These are phyloP conservation scores for Ophiostoma ulmi DNA, from an alignment of 2,329 filamentous ascomycete genomes.

Conservation along the genomic window DNA sequence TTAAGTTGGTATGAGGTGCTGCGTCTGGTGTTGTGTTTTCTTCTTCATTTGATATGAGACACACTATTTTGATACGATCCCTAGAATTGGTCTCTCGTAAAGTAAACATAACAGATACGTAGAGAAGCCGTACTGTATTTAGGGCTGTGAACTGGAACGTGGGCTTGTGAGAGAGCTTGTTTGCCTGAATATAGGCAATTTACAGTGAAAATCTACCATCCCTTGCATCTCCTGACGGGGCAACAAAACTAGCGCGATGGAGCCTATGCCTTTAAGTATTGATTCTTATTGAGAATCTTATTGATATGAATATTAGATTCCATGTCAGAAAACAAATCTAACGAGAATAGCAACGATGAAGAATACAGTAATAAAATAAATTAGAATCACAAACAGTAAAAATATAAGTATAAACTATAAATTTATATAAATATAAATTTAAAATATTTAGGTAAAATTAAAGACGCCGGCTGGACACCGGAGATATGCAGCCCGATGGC, in stretches of 20 bases:
- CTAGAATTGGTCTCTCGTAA: neutral
- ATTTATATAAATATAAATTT: neutral
- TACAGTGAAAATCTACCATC: neutral
- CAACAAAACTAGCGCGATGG: neutral
- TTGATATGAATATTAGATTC: neutral
- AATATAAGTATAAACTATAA: too few relatives aligned
- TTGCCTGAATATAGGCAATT: neutral
- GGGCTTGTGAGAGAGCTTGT: neutral
- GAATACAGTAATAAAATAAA: too few relatives aligned
- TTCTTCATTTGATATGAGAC: neutral
- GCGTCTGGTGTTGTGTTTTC: neutral
- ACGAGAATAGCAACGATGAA: neutral
- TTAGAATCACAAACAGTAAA: too few relatives aligned
- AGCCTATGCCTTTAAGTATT: neutral
- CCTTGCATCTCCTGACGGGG: constrained; percentile 5
- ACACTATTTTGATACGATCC: neutral
- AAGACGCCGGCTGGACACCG: neutral
- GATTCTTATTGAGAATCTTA: neutral
- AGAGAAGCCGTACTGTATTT: too few relatives aligned
- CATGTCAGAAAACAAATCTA: neutral
- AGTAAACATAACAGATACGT: neutral
- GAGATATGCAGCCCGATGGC: neutral
- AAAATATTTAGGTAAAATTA: neutral
- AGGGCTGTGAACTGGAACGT: neutral
- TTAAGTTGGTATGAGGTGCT: neutral